Percentiles rank a stretch among this genome's conserved stretches.
phyloP scores from a whole-genome alignment of 2,329 filamentous ascomycete species.

The Colletotrichum navitas region DNA sequence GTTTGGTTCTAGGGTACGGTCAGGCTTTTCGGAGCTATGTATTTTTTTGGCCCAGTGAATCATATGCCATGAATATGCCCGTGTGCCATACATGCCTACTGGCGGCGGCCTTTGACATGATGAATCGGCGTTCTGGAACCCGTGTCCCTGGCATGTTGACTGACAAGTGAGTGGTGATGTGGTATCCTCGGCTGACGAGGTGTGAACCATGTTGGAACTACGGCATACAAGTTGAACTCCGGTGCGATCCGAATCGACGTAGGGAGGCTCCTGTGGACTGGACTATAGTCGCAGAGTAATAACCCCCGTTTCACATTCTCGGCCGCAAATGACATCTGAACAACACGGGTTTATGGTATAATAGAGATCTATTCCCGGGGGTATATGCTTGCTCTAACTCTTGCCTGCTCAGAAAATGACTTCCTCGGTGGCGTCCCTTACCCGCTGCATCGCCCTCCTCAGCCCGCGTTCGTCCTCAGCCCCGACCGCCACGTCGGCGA shows the following conservation, averaged over 20 bases:
- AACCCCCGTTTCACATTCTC: background rate
- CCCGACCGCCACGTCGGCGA: constrained; percentile 51
- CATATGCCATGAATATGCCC: background rate
- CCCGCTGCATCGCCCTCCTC: constrained; percentile 44
- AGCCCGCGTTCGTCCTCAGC: constrained; percentile 46
- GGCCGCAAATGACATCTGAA: background rate
- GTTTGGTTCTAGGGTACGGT: background rate
- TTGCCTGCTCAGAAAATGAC: constrained; percentile 53
- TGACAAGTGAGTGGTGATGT: too few relatives aligned
- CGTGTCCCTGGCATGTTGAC: background rate
- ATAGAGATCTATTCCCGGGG: background rate
- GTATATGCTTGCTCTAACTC: background rate
- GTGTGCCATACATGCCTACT: background rate
- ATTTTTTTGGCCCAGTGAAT: background rate
- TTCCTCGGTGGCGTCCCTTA: constrained; percentile 47
- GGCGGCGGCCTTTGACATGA: too few relatives aligned
- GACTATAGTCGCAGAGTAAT: background rate
- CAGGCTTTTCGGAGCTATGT: background rate
- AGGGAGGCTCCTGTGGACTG: background rate
- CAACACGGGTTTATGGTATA: background rate
- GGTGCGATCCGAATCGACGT: background rate
- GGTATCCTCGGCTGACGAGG: background rate
- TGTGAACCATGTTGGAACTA: background rate
- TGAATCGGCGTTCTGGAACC: background rate
- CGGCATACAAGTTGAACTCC: background rate